phyloP scores from a whole-genome alignment of 805 yeast genomes.

The Kodamaea lidongshanica region DNA sequence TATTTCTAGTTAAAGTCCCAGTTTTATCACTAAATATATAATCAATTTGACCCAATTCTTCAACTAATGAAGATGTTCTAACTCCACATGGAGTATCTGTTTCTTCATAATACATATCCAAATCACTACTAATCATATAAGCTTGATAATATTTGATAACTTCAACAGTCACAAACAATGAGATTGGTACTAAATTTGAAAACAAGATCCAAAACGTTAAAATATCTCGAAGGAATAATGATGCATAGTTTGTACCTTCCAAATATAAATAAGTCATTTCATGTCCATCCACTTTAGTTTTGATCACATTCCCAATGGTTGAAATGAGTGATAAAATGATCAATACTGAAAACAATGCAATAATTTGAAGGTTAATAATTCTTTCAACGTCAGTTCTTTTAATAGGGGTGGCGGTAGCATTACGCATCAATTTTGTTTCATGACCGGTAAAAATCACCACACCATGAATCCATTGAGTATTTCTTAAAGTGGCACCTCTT shows the following conservation, averaged over 20 bases:
- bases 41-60: conserved; percentile 95
- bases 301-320: conserved; percentile 81
- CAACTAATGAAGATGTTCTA: conserved; percentile 91
- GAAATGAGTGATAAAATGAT: conserved; percentile 73
- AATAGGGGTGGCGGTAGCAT: conserved; percentile 98
- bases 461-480: conserved; percentile 94
- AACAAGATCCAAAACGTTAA: conserved; percentile 94
- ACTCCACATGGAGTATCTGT: conserved; percentile 94
- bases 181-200: conserved; percentile 96
- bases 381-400: conserved; percentile 96
- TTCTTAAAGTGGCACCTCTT: conserved; percentile 92
- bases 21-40: conserved; percentile 96
- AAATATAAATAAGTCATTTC: conserved; percentile 60
- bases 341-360: conserved; percentile 78
- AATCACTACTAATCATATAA: conserved; percentile 83
- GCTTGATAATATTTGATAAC: conserved; percentile 95
- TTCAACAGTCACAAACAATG: conserved; percentile 93
- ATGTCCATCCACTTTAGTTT: conserved; percentile 46
- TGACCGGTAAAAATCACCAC: conserved; percentile 95
- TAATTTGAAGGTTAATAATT: conserved; percentile 85
- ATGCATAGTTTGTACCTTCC: conserved; percentile 60
- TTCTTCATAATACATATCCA: conserved; percentile 84
- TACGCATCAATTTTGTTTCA: conserved; percentile 95
- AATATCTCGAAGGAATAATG: conserved; percentile 76
- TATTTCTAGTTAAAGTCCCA: conserved; percentile 91